Base-by-base conservation (phyloP, 2,329 filamentous ascomycete species). In the Byssothecium circinans region DNA sequence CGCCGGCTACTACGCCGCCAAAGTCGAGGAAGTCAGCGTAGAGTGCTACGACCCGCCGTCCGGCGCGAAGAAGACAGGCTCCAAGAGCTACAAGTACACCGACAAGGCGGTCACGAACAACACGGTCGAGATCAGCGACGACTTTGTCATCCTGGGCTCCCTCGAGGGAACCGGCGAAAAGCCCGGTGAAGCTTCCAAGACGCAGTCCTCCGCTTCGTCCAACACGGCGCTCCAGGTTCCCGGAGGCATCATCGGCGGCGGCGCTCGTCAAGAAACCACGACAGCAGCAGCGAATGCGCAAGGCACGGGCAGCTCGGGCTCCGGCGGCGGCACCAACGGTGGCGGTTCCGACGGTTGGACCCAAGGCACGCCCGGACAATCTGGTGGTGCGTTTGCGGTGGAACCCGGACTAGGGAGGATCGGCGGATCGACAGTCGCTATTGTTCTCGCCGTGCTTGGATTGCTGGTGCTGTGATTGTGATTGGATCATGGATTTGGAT, bases 1-100 rank as follows among this genome's bases (percentile, higher is more conserved):
- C 23, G 80, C 89, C 65, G 89, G 89, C 25, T 97, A 96, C 79
- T 96, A 94, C 78, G 96, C 87, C 68, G 88, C 91, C 44, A 83
- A 82, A 35, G 83, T 96, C 62, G 79, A 83, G 45, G 83, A 91
- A 45, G 83, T 99, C 50, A 80, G 77, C n/a, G 84, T 97, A 29
- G 75, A 91, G 58, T 99, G 94, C 84, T 97, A 88, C 78, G 81
- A 91, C 58, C 84, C 89, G 3, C 94, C 92, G 23, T 79, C 81
- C 18, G 87, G 84, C 71, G 82, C 79, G 45, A 82, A 83, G 55
- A 81, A 77, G 57, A 70, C 73, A 40, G 84, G 83, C 51, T 70
- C 68, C 58, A 79, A 78, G 54, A 85, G 86, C 19, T 99, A 97
- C 79, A 81, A 84, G 57, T 96, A 88, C 78, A 86, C 81, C 52